phyloP scores from a whole-genome alignment of 208 protist genomes.

The Crithidia acanthocephali region DNA sequence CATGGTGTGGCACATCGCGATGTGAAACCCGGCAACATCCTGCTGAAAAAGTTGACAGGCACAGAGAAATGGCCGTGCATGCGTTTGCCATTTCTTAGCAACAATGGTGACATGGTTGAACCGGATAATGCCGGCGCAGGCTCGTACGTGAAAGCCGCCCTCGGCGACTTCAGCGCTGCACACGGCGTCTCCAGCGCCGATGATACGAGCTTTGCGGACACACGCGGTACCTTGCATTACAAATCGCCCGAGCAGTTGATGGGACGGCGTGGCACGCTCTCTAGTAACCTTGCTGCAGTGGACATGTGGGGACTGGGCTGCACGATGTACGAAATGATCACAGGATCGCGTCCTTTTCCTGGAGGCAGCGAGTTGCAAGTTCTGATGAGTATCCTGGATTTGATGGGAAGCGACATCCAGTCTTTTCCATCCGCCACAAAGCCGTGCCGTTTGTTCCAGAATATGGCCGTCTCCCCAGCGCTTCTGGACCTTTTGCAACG shows the following conservation, averaged over 20 bases:
- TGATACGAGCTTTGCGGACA: conserved; percentile 23
- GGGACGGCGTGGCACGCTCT: conserved; percentile 29
- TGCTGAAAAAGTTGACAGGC: conserved; percentile 45
- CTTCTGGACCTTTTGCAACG: conserved; percentile 55
- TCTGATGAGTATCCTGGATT: conserved; percentile 60
- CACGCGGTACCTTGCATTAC: conserved; percentile 78
- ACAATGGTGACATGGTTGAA: not conserved
- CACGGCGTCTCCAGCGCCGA: conserved; percentile 39
- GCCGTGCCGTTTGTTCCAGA: conserved; percentile 47
- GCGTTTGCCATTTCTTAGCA: not conserved
- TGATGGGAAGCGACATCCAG: conserved; percentile 59
- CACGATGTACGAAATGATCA: conserved; percentile 74
- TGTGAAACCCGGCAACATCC: conserved; percentile 86
- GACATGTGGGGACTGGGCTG: conserved; percentile 86
- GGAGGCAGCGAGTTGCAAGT: conserved; percentile 70
- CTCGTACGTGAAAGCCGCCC: conserved; percentile 40
- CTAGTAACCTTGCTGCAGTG: conserved; percentile 48
- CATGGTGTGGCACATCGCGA: conserved; percentile 74
- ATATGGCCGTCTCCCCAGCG: conserved; percentile 31
- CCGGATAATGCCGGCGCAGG: not conserved
- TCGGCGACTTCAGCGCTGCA: conserved; percentile 83
- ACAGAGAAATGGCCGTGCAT: conserved; percentile 25
- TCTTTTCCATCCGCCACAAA: conserved; percentile 42
- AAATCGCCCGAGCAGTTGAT: conserved; percentile 83
- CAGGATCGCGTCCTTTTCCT: conserved; percentile 54